Evolutionary conservation across 2,329 filamentous ascomycete genomes (phyloP).

Genomic region (Venturia effusa): DNA sequence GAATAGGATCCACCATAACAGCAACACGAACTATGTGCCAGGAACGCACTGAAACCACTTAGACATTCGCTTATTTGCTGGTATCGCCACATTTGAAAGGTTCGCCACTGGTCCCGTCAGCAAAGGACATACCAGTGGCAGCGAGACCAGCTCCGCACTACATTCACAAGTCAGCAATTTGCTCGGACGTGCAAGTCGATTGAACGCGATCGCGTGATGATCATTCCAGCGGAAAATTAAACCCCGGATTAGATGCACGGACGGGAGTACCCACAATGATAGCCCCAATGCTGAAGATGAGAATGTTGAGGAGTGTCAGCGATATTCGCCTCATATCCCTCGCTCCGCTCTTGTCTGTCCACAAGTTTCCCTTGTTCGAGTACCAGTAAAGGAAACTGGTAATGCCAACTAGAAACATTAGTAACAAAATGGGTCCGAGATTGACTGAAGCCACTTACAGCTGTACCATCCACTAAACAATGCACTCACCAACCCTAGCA

Average conservation of each 20-base stretch:
- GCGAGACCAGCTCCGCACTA: constrained; percentile 11
- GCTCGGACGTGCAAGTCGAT: background rate
- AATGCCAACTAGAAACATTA: constrained; percentile 9
- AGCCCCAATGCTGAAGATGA: constrained; percentile 9
- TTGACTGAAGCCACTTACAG: constrained; percentile 27
- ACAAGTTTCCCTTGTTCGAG: background rate
- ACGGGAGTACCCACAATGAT: constrained; percentile 11
- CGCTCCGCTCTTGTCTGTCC: background rate
- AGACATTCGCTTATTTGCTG: background rate
- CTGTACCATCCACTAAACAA: constrained; percentile 55
- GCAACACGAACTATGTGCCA: background rate
- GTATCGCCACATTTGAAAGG: constrained; percentile 12
- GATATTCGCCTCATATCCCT: background rate
- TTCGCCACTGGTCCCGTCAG: constrained; percentile 8
- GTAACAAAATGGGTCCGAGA: background rate
- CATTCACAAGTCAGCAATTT: background rate
- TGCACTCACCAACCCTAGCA: constrained; percentile 44
- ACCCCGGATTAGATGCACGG: background rate
- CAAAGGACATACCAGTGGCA: constrained; percentile 2
- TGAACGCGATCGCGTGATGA: background rate
- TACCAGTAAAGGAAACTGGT: constrained; percentile 10
- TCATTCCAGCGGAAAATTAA: background rate
- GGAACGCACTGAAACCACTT: too few relatives aligned
- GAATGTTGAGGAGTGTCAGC: constrained; percentile 7
- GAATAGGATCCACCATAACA: background rate